Evolutionary conservation across 1,284 basidiomycete species (phyloP).

Genomic region (Schizophyllum commune): DNA sequence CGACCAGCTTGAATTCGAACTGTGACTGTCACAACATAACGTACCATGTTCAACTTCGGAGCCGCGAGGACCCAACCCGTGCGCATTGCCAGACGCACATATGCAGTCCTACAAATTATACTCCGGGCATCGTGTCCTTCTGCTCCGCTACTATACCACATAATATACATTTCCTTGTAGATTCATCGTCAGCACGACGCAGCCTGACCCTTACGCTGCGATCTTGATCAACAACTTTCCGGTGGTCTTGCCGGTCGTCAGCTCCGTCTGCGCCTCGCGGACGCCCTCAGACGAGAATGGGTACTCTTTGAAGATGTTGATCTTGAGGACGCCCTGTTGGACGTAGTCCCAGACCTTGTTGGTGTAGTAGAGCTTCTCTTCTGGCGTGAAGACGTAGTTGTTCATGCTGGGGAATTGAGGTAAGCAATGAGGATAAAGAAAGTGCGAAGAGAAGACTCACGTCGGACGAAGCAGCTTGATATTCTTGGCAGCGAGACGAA

Average conservation of each 20-base stretch:
- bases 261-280: conserved; percentile 71
- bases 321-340: conserved; percentile 54
- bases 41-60: no score
- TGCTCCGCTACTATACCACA: no score
- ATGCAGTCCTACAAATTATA: no score
- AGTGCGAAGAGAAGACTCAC: conserved; percentile 33
- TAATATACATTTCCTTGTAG: no score
- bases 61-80: no score
- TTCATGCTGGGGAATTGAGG: conserved; percentile 35
- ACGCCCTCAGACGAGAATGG: conserved; percentile 80
- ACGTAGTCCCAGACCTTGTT: conserved; percentile 64
- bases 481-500: conserved; percentile 80
- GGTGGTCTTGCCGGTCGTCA: conserved; percentile 69
- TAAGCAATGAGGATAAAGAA: neutral
- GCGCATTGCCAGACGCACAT: no score
- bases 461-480: conserved; percentile 71
- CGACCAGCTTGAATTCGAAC: no score
- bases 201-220: neutral
- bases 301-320: conserved; percentile 74
- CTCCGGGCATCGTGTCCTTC: no score
- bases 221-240: conserved; percentile 82
- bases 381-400: conserved; percentile 67
- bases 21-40: no score
- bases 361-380: conserved; percentile 65
- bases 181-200: no score